A percentile compares a stretch with the other conserved stretches of the same genome.
These are phyloP conservation scores for Sedum album DNA, from an alignment of 164 flowering plant species.

Conservation along the genomic window DNA sequence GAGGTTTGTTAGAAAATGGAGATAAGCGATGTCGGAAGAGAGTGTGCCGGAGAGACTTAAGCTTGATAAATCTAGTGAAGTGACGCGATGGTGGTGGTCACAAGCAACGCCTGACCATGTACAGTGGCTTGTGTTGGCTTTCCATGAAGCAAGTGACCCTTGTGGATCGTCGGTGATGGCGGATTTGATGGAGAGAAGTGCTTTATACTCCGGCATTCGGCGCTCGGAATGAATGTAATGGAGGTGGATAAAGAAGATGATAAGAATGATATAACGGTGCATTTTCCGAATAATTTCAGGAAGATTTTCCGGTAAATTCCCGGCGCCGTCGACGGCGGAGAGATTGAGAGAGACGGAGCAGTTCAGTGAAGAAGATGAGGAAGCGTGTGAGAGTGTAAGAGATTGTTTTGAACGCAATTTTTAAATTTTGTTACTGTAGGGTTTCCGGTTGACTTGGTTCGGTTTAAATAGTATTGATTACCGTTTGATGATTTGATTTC, in stretches of 20 bases:
- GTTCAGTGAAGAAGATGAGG: background rate
- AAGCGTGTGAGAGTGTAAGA: background rate
- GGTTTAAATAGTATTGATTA: background rate
- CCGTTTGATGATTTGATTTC: background rate
- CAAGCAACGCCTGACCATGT: conserved; percentile 66
- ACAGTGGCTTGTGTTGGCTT: conserved; percentile 46
- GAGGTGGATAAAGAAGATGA: conserved; percentile 16
- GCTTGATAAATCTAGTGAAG: conserved; percentile 51
- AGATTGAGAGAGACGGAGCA: background rate
- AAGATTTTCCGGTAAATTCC: background rate
- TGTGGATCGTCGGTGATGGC: conserved; percentile 51
- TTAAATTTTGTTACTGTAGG: background rate
- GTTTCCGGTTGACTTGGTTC: background rate
- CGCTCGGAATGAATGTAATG: conserved; percentile 11
- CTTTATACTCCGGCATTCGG: conserved; percentile 41
- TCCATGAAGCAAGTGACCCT: conserved; percentile 45
- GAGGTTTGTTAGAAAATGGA: conserved; percentile 40
- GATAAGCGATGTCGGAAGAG: conserved; percentile 42
- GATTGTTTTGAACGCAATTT: background rate
- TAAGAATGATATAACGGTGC: conserved; percentile 15
- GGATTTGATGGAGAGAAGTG: conserved; percentile 57
- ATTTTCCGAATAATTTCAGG: conserved; percentile 14
- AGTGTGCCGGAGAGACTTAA: conserved; percentile 57
- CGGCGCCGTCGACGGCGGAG: background rate
- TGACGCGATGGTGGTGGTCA: conserved; percentile 35